Conservation (phyloP, 257 asterid species). For the Forsythia suspensa region DNA sequence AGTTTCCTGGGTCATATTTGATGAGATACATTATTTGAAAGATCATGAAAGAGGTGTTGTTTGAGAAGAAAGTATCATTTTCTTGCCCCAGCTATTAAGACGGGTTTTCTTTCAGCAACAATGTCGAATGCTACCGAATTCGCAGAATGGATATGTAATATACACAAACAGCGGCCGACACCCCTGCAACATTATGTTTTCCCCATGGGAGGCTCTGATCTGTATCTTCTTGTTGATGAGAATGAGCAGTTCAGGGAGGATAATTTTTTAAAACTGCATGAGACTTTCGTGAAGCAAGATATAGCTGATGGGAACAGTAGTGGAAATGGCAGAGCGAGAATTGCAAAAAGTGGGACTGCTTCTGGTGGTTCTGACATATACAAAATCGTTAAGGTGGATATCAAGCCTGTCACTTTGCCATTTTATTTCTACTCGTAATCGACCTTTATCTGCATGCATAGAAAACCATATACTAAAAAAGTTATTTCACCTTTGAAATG, state of each 20-base stretch:
- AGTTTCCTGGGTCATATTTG: constrained; percentile 99
- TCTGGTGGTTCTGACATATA: constrained; percentile 85
- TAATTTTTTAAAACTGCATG: constrained; percentile 82
- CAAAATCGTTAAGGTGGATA: constrained; percentile 88
- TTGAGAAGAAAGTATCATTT: constrained; percentile 97
- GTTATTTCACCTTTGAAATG: neutral
- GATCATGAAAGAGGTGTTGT: constrained; percentile 98
- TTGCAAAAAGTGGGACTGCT: constrained; percentile 69
- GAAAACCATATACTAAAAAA: neutral
- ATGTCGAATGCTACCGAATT: constrained; percentile 99
- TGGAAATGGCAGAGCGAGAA: constrained; percentile 61
- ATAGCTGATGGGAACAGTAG: constrained; percentile 50
- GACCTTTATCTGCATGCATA: neutral
- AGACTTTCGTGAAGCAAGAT: constrained; percentile 64
- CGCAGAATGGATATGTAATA: constrained; percentile 95
- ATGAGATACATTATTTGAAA: constrained; percentile 99
- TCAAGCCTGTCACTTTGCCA: constrained; percentile 7
- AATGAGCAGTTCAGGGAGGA: constrained; percentile 92
- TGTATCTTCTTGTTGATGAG: constrained; percentile 95
- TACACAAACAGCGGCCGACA: constrained; percentile 96
- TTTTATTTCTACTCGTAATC: neutral
- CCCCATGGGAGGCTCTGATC: constrained; percentile 90
- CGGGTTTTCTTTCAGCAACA: constrained; percentile 95
- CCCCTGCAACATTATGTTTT: constrained; percentile 96
- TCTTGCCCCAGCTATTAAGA: constrained; percentile 97